phyloP scores from a whole-genome alignment of 2,329 filamentous ascomycete species.

The Aspergillaceae sp. region DNA sequence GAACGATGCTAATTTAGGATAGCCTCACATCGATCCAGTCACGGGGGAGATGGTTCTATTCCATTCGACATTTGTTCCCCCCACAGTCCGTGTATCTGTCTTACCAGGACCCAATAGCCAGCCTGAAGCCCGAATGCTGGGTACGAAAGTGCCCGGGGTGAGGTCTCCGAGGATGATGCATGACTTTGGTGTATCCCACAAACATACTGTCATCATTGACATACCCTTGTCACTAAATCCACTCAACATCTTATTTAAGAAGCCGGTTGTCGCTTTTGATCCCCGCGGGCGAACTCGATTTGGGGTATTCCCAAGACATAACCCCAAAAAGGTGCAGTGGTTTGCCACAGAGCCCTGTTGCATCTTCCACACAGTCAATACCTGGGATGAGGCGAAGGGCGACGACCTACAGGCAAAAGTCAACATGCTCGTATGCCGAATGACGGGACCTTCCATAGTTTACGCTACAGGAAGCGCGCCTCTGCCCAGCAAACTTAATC shows the following conservation, averaged over 20 bases:
- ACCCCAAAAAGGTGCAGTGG: conserved; percentile 53
- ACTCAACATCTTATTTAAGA: conserved; percentile 27
- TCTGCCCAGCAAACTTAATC: conserved; percentile 45
- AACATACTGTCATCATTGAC: conserved; percentile 60
- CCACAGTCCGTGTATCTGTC: conserved; percentile 60
- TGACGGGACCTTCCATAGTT: conserved; percentile 57
- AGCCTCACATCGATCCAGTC: conserved; percentile 55
- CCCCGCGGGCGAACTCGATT: conserved; percentile 51
- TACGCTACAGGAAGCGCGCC: conserved; percentile 57
- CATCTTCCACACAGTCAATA: conserved; percentile 65
- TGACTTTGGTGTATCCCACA: conserved; percentile 59
- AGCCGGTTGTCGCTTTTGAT: conserved; percentile 53
- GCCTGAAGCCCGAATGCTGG: conserved; percentile 28
- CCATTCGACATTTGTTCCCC: conserved; percentile 56
- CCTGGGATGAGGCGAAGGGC: conserved; percentile 49
- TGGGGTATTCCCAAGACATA: conserved; percentile 57
- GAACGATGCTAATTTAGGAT: conserved; percentile 18
- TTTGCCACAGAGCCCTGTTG: conserved; percentile 60
- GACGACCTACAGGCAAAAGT: conserved; percentile 38
- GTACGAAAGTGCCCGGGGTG: conserved; percentile 52
- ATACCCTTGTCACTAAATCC: conserved; percentile 59
- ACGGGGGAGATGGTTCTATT: conserved; percentile 61
- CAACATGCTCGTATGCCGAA: conserved; percentile 57
- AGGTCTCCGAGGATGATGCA: conserved; percentile 64
- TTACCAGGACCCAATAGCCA: conserved; percentile 31